Evolutionary conservation across 2,329 filamentous ascomycete species (phyloP), one percentile per base, ranked within the genome.

Genomic region (Fusarium duplospermum): DNA sequence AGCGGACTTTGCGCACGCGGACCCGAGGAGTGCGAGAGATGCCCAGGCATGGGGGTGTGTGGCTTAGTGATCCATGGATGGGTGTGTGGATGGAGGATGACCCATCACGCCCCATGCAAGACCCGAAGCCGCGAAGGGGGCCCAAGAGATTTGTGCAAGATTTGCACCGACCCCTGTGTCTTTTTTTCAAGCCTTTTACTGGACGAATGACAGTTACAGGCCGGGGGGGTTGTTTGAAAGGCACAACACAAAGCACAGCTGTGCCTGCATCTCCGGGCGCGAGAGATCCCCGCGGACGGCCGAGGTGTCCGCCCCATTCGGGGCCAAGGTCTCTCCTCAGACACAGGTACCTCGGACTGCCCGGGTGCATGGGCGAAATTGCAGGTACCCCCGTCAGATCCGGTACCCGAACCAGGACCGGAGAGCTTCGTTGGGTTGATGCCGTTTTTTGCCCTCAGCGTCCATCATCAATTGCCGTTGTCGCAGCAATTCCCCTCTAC

Each of bases 1-100:
- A 72, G 76, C 80, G 80, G 80, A 81, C 72, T 82, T 81, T 81
- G 79, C 72, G 68, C 72, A 75, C 74, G 77, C 79, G 78, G 77
- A 72, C 79, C 80, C 80, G 80, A 80, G 76, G 72, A 78, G 76
- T 74, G 72, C 75, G 70, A 73, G 71, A 72, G 70, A 70, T 68
- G 62, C 60, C 61, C 62, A 64, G 54, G 42, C 52, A 58, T 47
- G 62, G 68, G 71, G 71, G 73, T 52, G 77, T 63, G 67, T 65
- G 67, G 69, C 38, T 73, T 72, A 69, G 73, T 74, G 73, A 72
- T 73, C 59, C 50, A 61, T 56, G 33, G 62, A 63, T 31, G 62
- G 69, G 35, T 45, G 31, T 36, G 50, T 29, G 57, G 42, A 60
- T 50, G 71, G 60, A 59, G 50, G 36, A 62, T 62, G 70, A 72